Conservation (phyloP, 2,329 filamentous ascomycete species). For the Tolypocladium ophioglossoides region DNA sequence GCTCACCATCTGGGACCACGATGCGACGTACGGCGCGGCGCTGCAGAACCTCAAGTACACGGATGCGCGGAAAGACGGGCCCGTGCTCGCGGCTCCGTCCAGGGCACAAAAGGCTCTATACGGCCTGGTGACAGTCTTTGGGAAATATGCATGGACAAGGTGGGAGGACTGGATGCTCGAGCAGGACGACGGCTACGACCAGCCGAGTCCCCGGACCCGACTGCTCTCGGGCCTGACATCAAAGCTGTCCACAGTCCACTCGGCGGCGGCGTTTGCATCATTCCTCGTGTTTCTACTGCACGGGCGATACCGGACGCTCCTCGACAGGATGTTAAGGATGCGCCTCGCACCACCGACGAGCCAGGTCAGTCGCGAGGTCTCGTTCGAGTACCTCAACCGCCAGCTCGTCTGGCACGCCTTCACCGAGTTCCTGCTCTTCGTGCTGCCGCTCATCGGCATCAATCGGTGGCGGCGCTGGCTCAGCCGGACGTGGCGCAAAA, state of each 20-base stretch:
- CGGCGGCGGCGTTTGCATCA: slow-evolving; percentile 69
- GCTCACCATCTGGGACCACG: slow-evolving; percentile 90
- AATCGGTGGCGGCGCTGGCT: slow-evolving; percentile 87
- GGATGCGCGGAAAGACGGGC: slow-evolving; percentile 60
- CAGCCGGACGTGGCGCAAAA: slow-evolving; percentile 74
- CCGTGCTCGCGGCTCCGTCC: slow-evolving; percentile 59
- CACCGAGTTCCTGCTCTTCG: slow-evolving; percentile 94
- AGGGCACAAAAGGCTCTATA: slow-evolving; percentile 76
- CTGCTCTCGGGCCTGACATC: slow-evolving; percentile 61
- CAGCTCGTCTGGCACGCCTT: slow-evolving; percentile 99
- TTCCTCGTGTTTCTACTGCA: slow-evolving; percentile 89
- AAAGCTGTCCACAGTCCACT: slow-evolving; percentile 61
- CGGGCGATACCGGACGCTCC: slow-evolving; percentile 80
- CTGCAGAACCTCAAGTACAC: slow-evolving; percentile 86
- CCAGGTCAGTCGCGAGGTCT: slow-evolving; percentile 83
- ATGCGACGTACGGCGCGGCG: slow-evolving; percentile 87
- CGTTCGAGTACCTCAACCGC: slow-evolving; percentile 93
- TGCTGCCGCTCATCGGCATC: slow-evolving; percentile 93
- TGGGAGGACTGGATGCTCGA: slow-evolving; percentile 82
- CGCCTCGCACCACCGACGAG: slow-evolving; percentile 76
- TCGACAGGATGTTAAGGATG: slow-evolving; percentile 76
- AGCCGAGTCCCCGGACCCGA: slow-evolving; percentile 38
- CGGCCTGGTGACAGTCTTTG: slow-evolving; percentile 75
- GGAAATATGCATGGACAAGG: slow-evolving; percentile 81
- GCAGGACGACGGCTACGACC: slow-evolving; percentile 64